These are phyloP conservation scores for Musa troglodytarum DNA, from an alignment of 176 grass and related monocot species.

Conservation along the genomic window DNA sequence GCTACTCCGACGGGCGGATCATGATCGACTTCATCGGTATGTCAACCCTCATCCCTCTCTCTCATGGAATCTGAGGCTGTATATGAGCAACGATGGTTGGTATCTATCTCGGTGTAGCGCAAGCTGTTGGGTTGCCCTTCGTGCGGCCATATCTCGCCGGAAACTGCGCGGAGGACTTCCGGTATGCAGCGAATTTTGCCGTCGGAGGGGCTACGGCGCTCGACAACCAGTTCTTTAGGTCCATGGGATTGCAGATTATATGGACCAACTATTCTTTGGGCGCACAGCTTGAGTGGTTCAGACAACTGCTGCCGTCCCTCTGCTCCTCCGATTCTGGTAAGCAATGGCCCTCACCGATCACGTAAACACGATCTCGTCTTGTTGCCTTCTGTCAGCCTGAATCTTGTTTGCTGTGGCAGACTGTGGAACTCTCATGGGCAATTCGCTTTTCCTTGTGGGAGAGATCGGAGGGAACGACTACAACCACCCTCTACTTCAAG, in stretches of 20 bases:
- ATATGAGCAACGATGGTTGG: too few species aligned
- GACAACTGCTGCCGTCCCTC: neutral
- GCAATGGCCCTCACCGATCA: too few species aligned
- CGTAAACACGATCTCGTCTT: too few species aligned
- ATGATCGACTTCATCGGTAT: constrained; percentile 17
- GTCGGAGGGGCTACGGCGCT: neutral
- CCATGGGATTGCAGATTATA: neutral
- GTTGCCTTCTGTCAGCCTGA: neutral
- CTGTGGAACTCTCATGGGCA: neutral
- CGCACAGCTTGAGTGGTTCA: constrained; percentile 9
- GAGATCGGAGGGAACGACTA: constrained; percentile 25
- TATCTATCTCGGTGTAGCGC: neutral
- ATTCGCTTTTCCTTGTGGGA: constrained; percentile 17
- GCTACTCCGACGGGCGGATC: constrained; percentile 8
- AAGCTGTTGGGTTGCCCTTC: neutral
- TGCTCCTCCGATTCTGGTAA: too few species aligned
- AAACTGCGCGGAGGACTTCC: neutral
- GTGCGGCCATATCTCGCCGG: neutral
- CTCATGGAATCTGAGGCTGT: too few species aligned
- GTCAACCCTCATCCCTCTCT: neutral
- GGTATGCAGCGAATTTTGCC: neutral
- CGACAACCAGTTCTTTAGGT: neutral
- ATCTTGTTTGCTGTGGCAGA: neutral
- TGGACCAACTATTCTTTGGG: neutral
- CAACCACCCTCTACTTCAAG: neutral